A percentile compares a stretch with the other conserved stretches of the same genome.
These are phyloP conservation scores for Biscogniauxia mediterranea DNA, from an alignment of 2,329 filamentous ascomycete species.

Conservation along the genomic window DNA sequence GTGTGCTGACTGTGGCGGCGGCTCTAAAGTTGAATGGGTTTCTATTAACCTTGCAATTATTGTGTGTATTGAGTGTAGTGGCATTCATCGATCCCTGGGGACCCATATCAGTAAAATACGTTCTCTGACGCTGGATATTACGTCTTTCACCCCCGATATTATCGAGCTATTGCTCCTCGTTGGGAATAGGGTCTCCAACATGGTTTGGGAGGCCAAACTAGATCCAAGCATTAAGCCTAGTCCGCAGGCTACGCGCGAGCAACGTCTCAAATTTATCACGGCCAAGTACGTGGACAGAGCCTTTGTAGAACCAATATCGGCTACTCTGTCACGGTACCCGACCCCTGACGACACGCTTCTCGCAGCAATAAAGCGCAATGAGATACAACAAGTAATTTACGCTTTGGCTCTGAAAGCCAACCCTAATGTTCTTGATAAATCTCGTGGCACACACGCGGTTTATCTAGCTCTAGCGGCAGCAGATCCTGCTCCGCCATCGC, in stretches of 20 bases:
- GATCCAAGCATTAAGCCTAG: conserved; percentile 72
- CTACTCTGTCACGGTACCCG: conserved; percentile 71
- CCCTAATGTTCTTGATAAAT: conserved; percentile 82
- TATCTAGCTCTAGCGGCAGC: conserved; percentile 90
- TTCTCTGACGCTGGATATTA: conserved; percentile 91
- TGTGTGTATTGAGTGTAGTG: conserved; percentile 95
- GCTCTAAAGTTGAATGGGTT: conserved; percentile 95
- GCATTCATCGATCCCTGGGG: conserved; percentile 91
- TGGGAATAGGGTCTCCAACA: conserved; percentile 92
- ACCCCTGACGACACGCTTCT: conserved; percentile 85
- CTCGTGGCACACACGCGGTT: conserved; percentile 81
- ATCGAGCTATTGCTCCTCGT: conserved; percentile 89
- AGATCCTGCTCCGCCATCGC: conserved; percentile 77
- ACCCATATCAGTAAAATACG: conserved; percentile 98
- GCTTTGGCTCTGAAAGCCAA: conserved; percentile 83
- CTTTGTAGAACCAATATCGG: conserved; percentile 76
- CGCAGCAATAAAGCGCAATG: conserved; percentile 92
- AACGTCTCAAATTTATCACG: conserved; percentile 91
- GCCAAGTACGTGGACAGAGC: conserved; percentile 86
- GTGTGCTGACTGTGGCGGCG: conserved; percentile 93
- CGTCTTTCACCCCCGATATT: conserved; percentile 94
- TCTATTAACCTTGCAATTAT: conserved; percentile 97
- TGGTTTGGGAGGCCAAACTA: conserved; percentile 89
- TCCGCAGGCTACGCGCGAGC: conserved; percentile 78
- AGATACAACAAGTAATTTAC: conserved; percentile 90